Base-by-base conservation (phyloP, 352 stramenopile genomes). In the Pythium folliculosum region DNA sequence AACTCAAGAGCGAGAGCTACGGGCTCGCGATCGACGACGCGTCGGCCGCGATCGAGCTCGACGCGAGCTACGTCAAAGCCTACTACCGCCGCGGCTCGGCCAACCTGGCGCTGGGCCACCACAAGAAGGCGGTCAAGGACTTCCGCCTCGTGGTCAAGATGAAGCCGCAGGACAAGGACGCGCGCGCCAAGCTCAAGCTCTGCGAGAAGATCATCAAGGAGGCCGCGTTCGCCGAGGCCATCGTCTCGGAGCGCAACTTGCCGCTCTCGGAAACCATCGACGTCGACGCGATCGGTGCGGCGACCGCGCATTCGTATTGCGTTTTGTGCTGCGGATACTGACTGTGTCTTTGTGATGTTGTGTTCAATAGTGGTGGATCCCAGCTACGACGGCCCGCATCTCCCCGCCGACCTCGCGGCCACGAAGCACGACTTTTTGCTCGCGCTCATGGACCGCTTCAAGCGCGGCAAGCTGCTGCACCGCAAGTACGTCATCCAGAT, bases 1-100 rank as follows among this genome's bases (percentile, higher is more conserved):
- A 99, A 76, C 95, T 99, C 67, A 98, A 99, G 74, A 96, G 97
- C 62, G 98, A 99, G 81, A 98, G 95, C 80, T 99, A 99, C 77
- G 98, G 97, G 1, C 77, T 99, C 7, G 98, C 98, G 10, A 99
- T 99, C 55, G 77, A 92, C 27, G 98, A 99, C 70, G 96, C 97
- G 13, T 96, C 95, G n/a, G 75, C 84, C 5, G 97, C 97, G 1
- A 95, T 99, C 54, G 78, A 90, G 21, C 62, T 98, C 6, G 97
- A 99, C 60, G 75, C 94, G 1, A 88, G 69, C 19, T 99, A 99
- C 74, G 78, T 98, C 51, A 99, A 99, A 87, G 91, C 86, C n/a
- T 99, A 99, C 77, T 99, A 99, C 77, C 92, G 97, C 13, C 84
- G 96, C 68, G 98, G 94, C 17, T 98, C 94, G 54, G 97, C 98